Evolutionary conservation across 2,329 filamentous ascomycete genomes (phyloP), one percentile per base, ranked within the genome.

Genomic region (Passalora sequoiae): DNA sequence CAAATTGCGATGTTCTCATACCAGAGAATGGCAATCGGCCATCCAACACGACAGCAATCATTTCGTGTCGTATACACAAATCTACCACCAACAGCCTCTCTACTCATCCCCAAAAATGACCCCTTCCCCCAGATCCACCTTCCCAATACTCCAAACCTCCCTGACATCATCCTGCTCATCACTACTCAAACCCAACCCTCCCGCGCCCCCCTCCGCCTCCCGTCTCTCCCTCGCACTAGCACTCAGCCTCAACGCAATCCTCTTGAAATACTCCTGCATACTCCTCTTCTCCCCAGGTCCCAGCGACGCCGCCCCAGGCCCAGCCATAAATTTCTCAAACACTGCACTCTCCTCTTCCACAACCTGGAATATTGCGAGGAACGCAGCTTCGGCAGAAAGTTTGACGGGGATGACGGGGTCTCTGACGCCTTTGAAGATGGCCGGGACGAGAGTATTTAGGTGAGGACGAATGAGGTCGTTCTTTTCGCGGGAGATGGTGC

Each of bases 211-310:
- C 63, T 96, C 89, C 0, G 92, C 92, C 56, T 95, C 89, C 60
- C 80, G 85, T 57, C 92, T 78, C 70, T 98, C 92, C 50, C 88
- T 78, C 1, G 86, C 89, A 65, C 97, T 92, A 13, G 73, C 78
- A n/a, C 86, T 91, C 15, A 97, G 69, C 56, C 89, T 79, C 59
- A 91, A 66, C 1, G 88, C 88, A 52, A 98, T 86, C 30, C 92
- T 76, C 75, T 95, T 95, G 71, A 97, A 97, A 70, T 98, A 98
- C 65, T 98, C 92, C 46, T 83, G 78, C 84, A 98, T 96, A 64
- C 84, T 89, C 56, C 91, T 78, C 75, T 94, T 92, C 13, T 81
- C 81, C 29, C 79, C 83, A 0, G 86, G 68, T 6, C 81, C 74
- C 46, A 96, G 67, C 3, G 80, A 77, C 38, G 78, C 77, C 38